Base-by-base conservation (phyloP, 257 asterid species). In the Solanum sitiens region DNA sequence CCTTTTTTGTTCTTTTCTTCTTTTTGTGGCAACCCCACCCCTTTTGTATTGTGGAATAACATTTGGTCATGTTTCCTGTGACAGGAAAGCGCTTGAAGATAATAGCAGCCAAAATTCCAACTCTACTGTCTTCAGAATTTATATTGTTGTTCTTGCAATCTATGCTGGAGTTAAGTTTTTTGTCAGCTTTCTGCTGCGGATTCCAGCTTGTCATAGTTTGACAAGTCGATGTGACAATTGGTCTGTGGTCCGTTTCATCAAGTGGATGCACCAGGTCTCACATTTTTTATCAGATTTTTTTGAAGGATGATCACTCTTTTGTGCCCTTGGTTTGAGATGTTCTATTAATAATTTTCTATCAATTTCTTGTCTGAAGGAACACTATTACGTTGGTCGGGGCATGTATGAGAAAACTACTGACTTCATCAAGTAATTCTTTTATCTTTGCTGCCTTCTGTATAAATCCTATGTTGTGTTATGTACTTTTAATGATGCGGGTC, bases 261-360 rank as follows among this genome's bases (percentile, higher is more conserved):
- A 97, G 93, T 97, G 99, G 99, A 94, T 97, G 99, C 99, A 97
- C 91, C 98, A 97, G 99, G 99, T 97, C 88, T 89, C 79, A 82
- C 84, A 87, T 68, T 84, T 82, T 32, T 85, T 33, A 83, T 50
- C 32, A 82, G 79, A 71, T 32, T 76, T 37, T 56, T 21, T 61
- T 76, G 23, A 71, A 47, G 21, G 72, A 72, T 61, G 83, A 37
- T 21, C 39, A 37, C 39, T 65, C 77, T 87, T 89, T 89, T 50
- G 45, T 84, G 76, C 76, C 53, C 63, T 68, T 68, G 27, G 30
- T 87, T 83, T 79, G 33, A 63, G 67, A 14, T 86, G 53, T 16
- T 83, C 87, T 56, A 75, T 88, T 79, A 85, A 86, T 32, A 61
- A 83, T 6, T 65, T 65, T 89, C 30, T 47, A 30, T 82, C 40